Percentiles rank a stretch among this genome's conserved stretches.
phyloP scores from a whole-genome alignment of 768 basidiomycete genomes.

The Termitomyces heimii region DNA sequence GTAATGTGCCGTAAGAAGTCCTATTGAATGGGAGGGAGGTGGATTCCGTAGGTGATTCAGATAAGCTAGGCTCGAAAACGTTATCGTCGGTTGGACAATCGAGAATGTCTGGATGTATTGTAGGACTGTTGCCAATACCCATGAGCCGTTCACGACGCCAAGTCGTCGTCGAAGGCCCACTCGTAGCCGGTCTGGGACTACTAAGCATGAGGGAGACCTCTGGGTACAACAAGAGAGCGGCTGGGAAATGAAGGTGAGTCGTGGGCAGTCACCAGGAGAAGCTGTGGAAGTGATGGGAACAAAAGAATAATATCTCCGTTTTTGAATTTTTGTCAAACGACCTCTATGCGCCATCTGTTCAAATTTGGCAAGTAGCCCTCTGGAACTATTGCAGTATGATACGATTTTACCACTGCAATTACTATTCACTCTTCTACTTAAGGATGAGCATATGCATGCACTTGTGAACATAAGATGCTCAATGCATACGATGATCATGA shows the following conservation, averaged over 20 bases:
- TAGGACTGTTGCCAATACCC: slow-evolving; percentile 38
- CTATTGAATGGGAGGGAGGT: slow-evolving; percentile 28
- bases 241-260: neutral
- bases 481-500: too few relatives aligned
- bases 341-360: neutral
- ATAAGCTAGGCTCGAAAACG: neutral
- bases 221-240: neutral
- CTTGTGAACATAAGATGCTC: too few relatives aligned
- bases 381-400: neutral
- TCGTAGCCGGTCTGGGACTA: slow-evolving; percentile 1
- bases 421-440: neutral
- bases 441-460: neutral
- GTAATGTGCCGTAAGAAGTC: slow-evolving; percentile 55
- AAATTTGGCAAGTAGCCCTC: neutral
- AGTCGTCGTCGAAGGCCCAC: slow-evolving; percentile 47
- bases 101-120: slow-evolving; percentile 10
- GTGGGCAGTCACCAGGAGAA: neutral
- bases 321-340: neutral
- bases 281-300: neutral
- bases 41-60: slow-evolving; percentile 23
- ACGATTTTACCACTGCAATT: neutral
- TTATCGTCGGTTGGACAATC: slow-evolving; percentile 1
- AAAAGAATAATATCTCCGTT: neutral
- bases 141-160: slow-evolving; percentile 60
- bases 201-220: slow-evolving; percentile 1